Base-by-base conservation (phyloP, 129 eudicot genomes). In the Glebionis coronaria region DNA sequence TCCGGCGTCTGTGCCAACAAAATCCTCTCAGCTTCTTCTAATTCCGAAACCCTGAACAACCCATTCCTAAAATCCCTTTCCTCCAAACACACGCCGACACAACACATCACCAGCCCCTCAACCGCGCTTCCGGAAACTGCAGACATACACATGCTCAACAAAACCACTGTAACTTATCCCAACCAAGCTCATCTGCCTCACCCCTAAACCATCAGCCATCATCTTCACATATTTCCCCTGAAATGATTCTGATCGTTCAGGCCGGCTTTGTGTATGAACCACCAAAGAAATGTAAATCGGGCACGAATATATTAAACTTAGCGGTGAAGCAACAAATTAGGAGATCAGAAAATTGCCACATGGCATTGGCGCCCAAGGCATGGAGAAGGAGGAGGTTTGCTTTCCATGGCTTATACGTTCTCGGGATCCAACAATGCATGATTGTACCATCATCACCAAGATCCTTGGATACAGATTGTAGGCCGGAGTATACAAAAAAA, bases 311-410 rank as follows among this genome's bases (percentile, higher is more conserved):
- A 13, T 88, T 82, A 81, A 79, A 88, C 47, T 76, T 80, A 19
- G 88, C 82, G 49, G 75, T 77, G 80, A 90, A 74, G 60, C 82
- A 82, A 9, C 67, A 70, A 13, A 86, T n/a, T n/a, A n/a, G 73
- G 2, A 82, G 70, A n/a, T 86, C 88, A 1, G 81, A 86, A 56
- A 80, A 90, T 74, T 90, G 97, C 97, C 91, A 90, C 97, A 84
- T 90, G n/a, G 97, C 89, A 23, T 90, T 90, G 71, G 97, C 97
- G 0, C n/a, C n/a, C n/a, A n/a, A n/a, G n/a, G n/a, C n/a, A 35
- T 90, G 97, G 8, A 87, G 62, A 71, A 90, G 82, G 52, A 90
- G 63, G 53, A 90, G 85, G 25, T 80, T 84, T 1, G 88, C 91
- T 49, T 87, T 90, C 2, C 63, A 19, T 13, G 69, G 68, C 16